Base-by-base conservation (phyloP, 495 filamentous ascomycete species). In the Tuber melanosporum region DNA sequence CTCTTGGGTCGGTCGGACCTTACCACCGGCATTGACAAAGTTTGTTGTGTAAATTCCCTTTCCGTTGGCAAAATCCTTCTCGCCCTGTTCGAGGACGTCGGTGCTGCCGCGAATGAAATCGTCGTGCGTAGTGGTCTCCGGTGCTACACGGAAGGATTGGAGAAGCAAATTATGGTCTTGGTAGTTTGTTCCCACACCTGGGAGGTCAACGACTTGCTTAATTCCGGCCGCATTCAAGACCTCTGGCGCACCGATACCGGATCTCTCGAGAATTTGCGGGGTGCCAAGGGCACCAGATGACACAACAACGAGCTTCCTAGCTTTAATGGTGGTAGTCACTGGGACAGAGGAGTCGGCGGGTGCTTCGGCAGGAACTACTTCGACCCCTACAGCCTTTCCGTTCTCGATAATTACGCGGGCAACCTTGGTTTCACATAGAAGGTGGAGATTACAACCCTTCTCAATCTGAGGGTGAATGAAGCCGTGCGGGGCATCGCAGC, bases 251-350 rank as follows among this genome's bases (percentile, higher is more conserved):
- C 90, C 90, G 70, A 92, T 82, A 17, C 91, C 90, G 0, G 91
- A 92, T 0, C 90, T 85, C 79, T 92, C 90, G 15, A 92, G 85
- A 3, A 92, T 82, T 1, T 84, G 81, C 8, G 91, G 89, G 0
- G 90, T 87, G 20, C 87, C 86, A 32, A 88, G 84, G 15, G 87
- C 80, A 14, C 91, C 91, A n/a, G 87, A 87, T 1, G 90, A 89
- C 1, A 91, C 78, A 66, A 92, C 86, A 3, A 92, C 88, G 49
- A 90, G 88, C 52, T 85, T 88, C 17, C 81, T 84, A 1, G 87
- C 90, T 66, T 79, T 83, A 32, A 91, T 78, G 12, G 81, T 84
- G 22, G 77, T 17, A 1, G 44, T 62, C 0, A 36, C 39, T n/a
- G 72, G 44, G 6, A 4, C 14, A 19, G 52, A 19, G 46, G 69